Evolutionary conservation across 2,329 filamentous ascomycete genomes (phyloP), one percentile per base, ranked within the genome.

Genomic region (Cladosporium sp.): DNA sequence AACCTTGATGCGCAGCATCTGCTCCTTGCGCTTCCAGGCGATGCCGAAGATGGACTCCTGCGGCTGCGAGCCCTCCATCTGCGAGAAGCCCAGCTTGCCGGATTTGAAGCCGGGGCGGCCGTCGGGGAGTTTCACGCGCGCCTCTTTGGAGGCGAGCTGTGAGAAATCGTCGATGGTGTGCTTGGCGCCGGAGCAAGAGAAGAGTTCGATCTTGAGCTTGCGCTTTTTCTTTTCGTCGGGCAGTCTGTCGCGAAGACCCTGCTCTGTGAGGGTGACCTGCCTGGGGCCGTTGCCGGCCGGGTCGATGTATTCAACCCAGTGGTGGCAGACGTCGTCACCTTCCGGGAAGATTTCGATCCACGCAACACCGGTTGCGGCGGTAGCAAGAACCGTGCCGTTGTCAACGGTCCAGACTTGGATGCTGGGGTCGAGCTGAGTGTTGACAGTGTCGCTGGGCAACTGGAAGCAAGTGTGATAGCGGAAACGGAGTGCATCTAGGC

Each of bases 391-490:
- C 52, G 84, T 85, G 9, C 85, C 83, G 55, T 83, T 83, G 54
- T 95, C 91, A 1, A 92, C 82, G 0, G 87, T 83, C 84, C 89
- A 97, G 1, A 88, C 87, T 63, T 95, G 89, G 1, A 96, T 80
- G 58, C 88, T 90, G 34, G 81, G 80, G 60, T 96, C 91, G 57
- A 76, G 79, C 13, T 50, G 28, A 10, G 59, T 51, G 37, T 80
- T 67, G 13, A 79, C 72, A 4, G 80, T 72, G 62, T 97, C 93
- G 52, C 83, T 85, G 0, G 91, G 89, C 49, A 95, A 79, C 51
- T 84, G 80, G 75, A 98, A 97, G 67, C 88, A 90, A 3, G 91
- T 89, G 65, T 98, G 93, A 60, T 85, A 86, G 58, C 90, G 85
- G 74, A 96, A 95, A 37, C 90, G 87, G 49, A 98, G 77, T 50